phyloP scores from a whole-genome alignment of 345 rosid species.

The Boechera retrofracta region DNA sequence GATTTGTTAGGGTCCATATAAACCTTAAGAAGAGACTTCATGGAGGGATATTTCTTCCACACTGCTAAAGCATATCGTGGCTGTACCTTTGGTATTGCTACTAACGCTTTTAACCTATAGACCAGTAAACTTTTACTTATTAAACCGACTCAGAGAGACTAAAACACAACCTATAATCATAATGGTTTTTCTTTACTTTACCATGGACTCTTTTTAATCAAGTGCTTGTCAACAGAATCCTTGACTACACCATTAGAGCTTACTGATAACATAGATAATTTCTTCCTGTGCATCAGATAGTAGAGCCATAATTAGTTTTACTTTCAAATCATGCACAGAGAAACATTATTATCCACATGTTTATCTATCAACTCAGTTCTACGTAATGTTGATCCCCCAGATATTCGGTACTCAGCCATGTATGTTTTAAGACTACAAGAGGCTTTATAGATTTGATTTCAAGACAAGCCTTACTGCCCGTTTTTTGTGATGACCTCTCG shows the following conservation, averaged over 20 bases:
- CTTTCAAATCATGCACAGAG: not conserved
- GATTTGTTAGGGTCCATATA: conserved; percentile 83
- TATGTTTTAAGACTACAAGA: not conserved
- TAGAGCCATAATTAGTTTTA: conserved; percentile 1
- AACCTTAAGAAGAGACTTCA: conserved; percentile 85
- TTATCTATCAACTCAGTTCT: not conserved
- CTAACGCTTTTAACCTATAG: conserved; percentile 86
- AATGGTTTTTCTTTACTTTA: conserved; percentile 16
- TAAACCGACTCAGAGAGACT: conserved; percentile 4
- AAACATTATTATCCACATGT: not conserved
- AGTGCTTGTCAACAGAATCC: conserved; percentile 60
- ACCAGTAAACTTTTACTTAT: not conserved
- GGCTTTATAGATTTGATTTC: too few species aligned
- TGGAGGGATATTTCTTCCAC: conserved; percentile 89
- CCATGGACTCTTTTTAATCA: conserved; percentile 64
- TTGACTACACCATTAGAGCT: conserved; percentile 74
- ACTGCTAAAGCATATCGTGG: conserved; percentile 88
- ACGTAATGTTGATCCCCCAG: not conserved
- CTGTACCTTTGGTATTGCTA: conserved; percentile 95
- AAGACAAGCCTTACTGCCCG: too few species aligned
- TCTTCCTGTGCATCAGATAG: conserved; percentile 60
- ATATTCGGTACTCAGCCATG: not conserved
- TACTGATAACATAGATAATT: conserved; percentile 69
- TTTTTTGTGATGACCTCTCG: too few species aligned
- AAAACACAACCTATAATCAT: not conserved